Percentiles rank a stretch among this genome's conserved stretches.
Evolutionary conservation across 257 asterid genomes (phyloP).

Genomic region (Misopates orontium): DNA sequence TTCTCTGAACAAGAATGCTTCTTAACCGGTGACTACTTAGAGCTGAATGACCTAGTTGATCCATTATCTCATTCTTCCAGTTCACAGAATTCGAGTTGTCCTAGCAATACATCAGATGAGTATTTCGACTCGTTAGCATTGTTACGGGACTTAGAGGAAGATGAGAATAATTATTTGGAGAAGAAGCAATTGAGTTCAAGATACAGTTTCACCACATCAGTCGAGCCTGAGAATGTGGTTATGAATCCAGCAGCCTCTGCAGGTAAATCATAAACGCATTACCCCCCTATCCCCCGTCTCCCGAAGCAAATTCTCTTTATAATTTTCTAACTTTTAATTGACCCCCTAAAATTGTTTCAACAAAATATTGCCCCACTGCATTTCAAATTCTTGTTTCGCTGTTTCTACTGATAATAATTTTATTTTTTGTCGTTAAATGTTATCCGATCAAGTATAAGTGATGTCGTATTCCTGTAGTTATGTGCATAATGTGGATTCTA

Average conservation of each 20-base stretch:
- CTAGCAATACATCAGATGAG: conserved; percentile 56
- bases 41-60: conserved; percentile 50
- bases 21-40: conserved; percentile 52
- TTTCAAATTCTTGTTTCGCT: not conserved
- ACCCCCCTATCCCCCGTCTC: too few species aligned
- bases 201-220: conserved; percentile 29
- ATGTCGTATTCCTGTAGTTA: not conserved
- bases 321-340: too few species aligned
- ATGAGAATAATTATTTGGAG: conserved; percentile 19
- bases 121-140: conserved; percentile 48
- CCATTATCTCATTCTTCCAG: conserved; percentile 51
- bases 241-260: conserved; percentile 41
- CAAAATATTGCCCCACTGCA: too few species aligned
- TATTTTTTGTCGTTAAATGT: too few species aligned
- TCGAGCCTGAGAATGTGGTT: conserved; percentile 33
- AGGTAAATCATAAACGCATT: conserved; percentile 54
- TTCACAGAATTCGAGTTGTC: conserved; percentile 58
- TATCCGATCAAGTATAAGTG: too few species aligned
- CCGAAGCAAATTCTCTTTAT: too few species aligned
- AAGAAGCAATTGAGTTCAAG: conserved; percentile 33
- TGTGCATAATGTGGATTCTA: not conserved
- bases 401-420: not conserved
- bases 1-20: conserved; percentile 34
- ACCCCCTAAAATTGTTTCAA: too few species aligned
- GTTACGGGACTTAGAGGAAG: conserved; percentile 46